phyloP scores from a whole-genome alignment of 179 eudicot species.

The Camellia oleifera region DNA sequence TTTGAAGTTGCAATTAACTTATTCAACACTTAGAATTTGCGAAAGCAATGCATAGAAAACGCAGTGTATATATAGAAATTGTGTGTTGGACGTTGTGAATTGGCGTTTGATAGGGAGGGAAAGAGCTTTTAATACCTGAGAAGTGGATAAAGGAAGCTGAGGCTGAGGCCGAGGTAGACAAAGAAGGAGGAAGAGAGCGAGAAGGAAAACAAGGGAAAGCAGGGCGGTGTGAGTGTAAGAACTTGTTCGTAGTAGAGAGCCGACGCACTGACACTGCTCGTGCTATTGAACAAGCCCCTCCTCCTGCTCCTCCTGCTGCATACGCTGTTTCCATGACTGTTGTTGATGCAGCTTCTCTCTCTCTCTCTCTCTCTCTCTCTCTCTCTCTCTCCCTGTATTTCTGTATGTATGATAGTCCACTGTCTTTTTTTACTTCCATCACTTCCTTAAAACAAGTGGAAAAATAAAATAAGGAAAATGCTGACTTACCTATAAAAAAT shows the following conservation, averaged over 20 bases:
- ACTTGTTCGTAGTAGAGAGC: neutral
- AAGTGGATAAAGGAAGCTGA: neutral
- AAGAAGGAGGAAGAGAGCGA: neutral
- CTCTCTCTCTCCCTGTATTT: neutral
- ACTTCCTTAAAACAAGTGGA: neutral
- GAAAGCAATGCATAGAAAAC: neutral
- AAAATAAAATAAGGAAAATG: too few relatives aligned
- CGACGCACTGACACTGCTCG: neutral
- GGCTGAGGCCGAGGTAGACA: constrained; percentile 2
- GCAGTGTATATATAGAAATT: neutral
- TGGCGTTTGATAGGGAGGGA: neutral
- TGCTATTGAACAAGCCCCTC: neutral
- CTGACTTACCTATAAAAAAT: too few relatives aligned
- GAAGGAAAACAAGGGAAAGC: neutral
- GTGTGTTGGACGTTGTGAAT: too few relatives aligned
- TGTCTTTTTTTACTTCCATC: neutral
- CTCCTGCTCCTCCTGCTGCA: neutral
- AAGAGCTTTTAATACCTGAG: constrained; percentile 11
- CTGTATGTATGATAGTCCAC: neutral
- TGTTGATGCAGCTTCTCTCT: neutral
- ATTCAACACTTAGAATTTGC: neutral
- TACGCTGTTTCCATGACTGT: neutral
- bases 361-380: too few relatives aligned
- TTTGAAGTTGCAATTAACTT: neutral
- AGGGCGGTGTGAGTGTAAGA: neutral